Conservation (phyloP, 2,329 filamentous ascomycete species). For the Alternaria angustiovoidea region DNA sequence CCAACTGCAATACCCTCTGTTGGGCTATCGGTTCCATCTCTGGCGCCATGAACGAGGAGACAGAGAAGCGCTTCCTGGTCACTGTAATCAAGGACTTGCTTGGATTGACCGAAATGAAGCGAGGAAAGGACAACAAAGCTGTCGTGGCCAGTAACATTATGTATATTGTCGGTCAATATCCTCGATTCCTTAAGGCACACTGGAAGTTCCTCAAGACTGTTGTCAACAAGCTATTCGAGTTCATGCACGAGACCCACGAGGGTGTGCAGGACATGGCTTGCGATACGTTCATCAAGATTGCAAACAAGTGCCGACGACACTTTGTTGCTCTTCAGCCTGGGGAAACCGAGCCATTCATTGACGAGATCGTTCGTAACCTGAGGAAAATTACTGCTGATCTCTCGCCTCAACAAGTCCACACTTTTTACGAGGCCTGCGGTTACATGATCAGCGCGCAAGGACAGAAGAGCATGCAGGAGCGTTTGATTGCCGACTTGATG, state of each 20-base stretch:
- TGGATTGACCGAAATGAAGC: conserved; percentile 97
- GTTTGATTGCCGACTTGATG: conserved; percentile 92
- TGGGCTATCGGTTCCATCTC: conserved; percentile 99
- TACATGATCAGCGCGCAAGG: conserved; percentile 99
- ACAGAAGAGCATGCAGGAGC: conserved; percentile 91
- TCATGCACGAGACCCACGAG: conserved; percentile 99
- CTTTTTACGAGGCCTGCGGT: conserved; percentile 97
- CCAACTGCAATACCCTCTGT: conserved; percentile 98
- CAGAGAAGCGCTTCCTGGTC: conserved; percentile 96
- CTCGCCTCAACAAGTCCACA: conserved; percentile 96
- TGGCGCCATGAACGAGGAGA: conserved; percentile 98
- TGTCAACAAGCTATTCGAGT: conserved; percentile 99
- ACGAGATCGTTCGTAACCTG: conserved; percentile 96
- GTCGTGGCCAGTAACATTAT: conserved; percentile 99
- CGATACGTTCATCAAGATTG: conserved; percentile 99
- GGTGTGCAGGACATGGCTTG: conserved; percentile 99
- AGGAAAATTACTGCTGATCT: conserved; percentile 95
- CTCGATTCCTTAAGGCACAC: conserved; percentile 96
- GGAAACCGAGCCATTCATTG: conserved; percentile 95
- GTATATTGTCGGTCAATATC: conserved; percentile 99
- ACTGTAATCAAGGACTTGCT: conserved; percentile 99
- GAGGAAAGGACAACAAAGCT: conserved; percentile 98
- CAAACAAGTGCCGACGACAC: conserved; percentile 95
- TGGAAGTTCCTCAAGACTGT: conserved; percentile 99
- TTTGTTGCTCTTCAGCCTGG: conserved; percentile 96